phyloP scores from a whole-genome alignment of 1,284 basidiomycete genomes.

The Apiotrichum domesticum region DNA sequence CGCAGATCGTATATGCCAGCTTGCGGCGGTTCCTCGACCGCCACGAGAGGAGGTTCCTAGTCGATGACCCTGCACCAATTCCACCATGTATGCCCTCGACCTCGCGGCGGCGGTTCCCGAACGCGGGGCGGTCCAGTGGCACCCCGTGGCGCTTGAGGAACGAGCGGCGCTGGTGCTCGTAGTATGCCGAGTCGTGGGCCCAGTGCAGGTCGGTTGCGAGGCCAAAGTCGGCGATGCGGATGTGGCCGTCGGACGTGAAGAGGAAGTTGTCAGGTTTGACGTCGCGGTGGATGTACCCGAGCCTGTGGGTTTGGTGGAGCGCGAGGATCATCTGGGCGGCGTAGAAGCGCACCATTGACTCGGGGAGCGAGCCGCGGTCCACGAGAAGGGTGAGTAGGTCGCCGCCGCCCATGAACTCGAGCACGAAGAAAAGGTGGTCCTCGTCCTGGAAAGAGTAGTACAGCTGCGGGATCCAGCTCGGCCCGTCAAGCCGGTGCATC shows the following conservation, averaged over 20 bases:
- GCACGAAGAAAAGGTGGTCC: slow-evolving; percentile 86
- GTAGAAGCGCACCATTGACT: slow-evolving; percentile 91
- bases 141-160: slow-evolving; percentile 88
- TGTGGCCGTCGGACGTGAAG: slow-evolving; percentile 85
- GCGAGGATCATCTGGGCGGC: slow-evolving; percentile 97
- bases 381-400: slow-evolving; percentile 93
- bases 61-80: slow-evolving; percentile 56
- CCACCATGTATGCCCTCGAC: slow-evolving; percentile 23
- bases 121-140: slow-evolving; percentile 54
- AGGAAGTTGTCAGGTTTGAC: slow-evolving; percentile 97
- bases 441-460: slow-evolving; percentile 74
- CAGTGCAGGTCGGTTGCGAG: slow-evolving; percentile 61
- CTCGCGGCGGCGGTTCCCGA: slow-evolving; percentile 11
- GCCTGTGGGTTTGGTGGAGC: slow-evolving; percentile 85
- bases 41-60: slow-evolving; percentile 36
- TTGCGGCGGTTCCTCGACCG: slow-evolving; percentile 80
- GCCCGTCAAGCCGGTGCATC: slow-evolving; percentile 48
- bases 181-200: slow-evolving; percentile 88
- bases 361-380: slow-evolving; percentile 86
- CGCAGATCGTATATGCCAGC: slow-evolving; percentile 83
- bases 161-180: slow-evolving; percentile 85
- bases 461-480: slow-evolving; percentile 79
- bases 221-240: slow-evolving; percentile 92
- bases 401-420: slow-evolving; percentile 93
- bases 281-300: slow-evolving; percentile 95